Evolutionary conservation across 176 grass and related monocot genomes (phyloP), one percentile per base, ranked within the genome.

Genomic region (Hordeum marinum): DNA sequence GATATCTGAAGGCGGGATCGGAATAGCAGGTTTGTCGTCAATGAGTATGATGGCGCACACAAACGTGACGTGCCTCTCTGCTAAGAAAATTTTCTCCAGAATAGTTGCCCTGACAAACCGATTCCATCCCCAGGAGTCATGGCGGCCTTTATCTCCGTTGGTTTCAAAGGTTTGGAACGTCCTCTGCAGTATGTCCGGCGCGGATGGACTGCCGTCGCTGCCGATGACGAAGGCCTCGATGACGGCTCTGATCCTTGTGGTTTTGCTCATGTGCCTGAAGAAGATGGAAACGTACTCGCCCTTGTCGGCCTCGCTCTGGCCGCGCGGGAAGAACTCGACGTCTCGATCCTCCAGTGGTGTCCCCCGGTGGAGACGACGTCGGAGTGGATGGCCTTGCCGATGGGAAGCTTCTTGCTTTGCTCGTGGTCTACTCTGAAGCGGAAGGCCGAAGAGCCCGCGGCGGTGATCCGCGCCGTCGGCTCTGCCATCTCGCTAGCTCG

Each of bases 281-380:
- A 6, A 72, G 64, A 92, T 43, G 23, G 43, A 80, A 1, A 80
- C 12, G 9, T 63, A 41, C 4, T 60, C 21, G 21, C 32, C 64
- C 0, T 86, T 83, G 1, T 37, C 35, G 41, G 36, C 75, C 11
- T 67, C 31, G 1, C 0, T 9, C 18, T 68, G 7, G 0, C 78
- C 63, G 11, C 23, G 31, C 3, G 27, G 79, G 67, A 24, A 63
- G 65, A 24, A 89, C 4, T 35, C 18, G n/a, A n/a, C n/a, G n/a
- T n/a, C n/a, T n/a, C n/a, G 1, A 86, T n/a, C 64, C 10, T 68
- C 86, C 86, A 92, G 1, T 42, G 72, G 43, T 88, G 69, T 2
- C 83, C 83, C 1, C 72, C 86, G 2, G 42, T 79, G 3, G 77
- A 85, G 78, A 92, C 25, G 68, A 72, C 7, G 0, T 63, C 68